Percentiles rank a stretch among this genome's conserved stretches.
These are phyloP conservation scores for Hemisphaericaspora xylanilytica DNA, from an alignment of 1,139 yeast genomes.

Conservation along the genomic window DNA sequence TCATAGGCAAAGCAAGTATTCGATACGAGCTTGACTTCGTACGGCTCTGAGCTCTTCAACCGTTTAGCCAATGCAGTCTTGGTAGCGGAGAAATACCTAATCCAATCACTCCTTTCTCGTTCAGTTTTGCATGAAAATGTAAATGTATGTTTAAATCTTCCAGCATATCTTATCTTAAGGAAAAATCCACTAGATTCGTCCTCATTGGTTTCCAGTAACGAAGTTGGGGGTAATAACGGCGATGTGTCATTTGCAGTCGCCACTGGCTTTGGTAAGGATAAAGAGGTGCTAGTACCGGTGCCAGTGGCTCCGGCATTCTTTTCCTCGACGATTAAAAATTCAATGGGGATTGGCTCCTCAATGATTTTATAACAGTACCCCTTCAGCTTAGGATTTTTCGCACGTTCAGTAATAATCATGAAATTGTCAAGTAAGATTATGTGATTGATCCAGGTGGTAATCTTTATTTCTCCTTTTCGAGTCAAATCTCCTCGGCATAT, in stretches of 20 bases:
- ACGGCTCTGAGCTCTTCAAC: conserved; percentile 52
- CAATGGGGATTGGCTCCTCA: conserved; percentile 63
- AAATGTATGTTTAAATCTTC: conserved; percentile 45
- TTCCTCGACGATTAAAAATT: conserved; percentile 54
- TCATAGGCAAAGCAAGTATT: conserved; percentile 69
- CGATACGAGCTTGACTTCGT: conserved; percentile 50
- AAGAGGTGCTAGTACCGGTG: neutral
- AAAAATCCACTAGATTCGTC: conserved; percentile 38
- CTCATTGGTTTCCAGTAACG: conserved; percentile 19
- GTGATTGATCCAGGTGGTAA: conserved; percentile 49
- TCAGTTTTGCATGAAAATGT: conserved; percentile 56
- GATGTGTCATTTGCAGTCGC: conserved; percentile 7
- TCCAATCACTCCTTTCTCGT: conserved; percentile 62
- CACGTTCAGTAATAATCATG: conserved; percentile 60
- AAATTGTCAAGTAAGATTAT: conserved; percentile 71
- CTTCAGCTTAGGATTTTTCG: conserved; percentile 25
- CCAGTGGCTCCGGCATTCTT: conserved; percentile 14
- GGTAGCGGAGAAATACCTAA: conserved; percentile 51
- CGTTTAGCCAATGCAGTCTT: conserved; percentile 50
- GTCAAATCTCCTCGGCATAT: conserved; percentile 59
- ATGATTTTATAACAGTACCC: conserved; percentile 39
- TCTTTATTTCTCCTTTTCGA: conserved; percentile 62
- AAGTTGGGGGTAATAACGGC: neutral
- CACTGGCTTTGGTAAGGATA: conserved; percentile 13
- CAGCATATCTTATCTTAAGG: conserved; percentile 44